Evolutionary conservation across 2,329 filamentous ascomycete genomes (phyloP).

Genomic region (Fusarium denticulatum): DNA sequence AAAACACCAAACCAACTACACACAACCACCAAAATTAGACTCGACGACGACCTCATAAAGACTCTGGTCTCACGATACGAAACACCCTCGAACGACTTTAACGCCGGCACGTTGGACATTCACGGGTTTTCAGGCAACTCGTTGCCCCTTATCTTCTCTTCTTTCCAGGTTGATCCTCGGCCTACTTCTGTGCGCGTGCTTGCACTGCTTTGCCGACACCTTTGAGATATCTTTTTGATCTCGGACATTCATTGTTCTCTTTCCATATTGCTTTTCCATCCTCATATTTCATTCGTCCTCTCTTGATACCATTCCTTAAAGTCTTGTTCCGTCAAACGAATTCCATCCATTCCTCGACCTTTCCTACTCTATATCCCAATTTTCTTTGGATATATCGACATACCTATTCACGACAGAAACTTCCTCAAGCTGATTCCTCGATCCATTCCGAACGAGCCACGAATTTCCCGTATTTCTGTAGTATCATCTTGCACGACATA

Average conservation of each 20-base stretch:
- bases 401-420: constrained; percentile 33
- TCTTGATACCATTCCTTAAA: constrained; percentile 42
- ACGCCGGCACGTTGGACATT: constrained; percentile 41
- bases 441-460: constrained; percentile 32
- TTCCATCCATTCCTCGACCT: constrained; percentile 23
- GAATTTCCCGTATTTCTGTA: constrained; percentile 38
- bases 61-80: constrained; percentile 16
- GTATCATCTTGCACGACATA: constrained; percentile 30
- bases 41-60: constrained; percentile 25
- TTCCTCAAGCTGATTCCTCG: constrained; percentile 31
- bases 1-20: constrained; percentile 7
- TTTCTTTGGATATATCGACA: constrained; percentile 28
- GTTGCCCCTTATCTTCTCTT: constrained; percentile 41
- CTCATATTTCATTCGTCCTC: constrained; percentile 12
- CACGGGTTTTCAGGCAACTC: constrained; percentile 38
- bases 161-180: constrained; percentile 68
- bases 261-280: constrained; percentile 12
- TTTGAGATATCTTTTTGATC: constrained; percentile 34
- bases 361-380: constrained; percentile 5
- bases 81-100: constrained; percentile 29
- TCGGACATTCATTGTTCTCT: constrained; percentile 33
- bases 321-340: constrained; percentile 23
- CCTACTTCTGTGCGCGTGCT: constrained; percentile 50
- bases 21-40: constrained; percentile 13
- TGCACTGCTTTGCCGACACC: constrained; percentile 40